Base-by-base conservation (phyloP, 257 asterid species). In the Petunia axillaris region DNA sequence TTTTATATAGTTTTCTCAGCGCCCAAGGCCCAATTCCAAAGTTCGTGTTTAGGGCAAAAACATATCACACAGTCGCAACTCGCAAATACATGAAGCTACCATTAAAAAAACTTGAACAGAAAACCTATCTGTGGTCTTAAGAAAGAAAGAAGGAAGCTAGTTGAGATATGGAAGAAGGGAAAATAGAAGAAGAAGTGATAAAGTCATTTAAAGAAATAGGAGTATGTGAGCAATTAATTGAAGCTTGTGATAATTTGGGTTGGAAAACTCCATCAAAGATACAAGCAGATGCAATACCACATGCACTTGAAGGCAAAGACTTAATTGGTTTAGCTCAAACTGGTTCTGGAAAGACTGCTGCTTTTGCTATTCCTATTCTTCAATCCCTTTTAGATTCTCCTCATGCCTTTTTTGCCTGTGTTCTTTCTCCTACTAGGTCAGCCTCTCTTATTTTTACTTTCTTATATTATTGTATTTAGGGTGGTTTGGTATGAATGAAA, bases 331-430 rank as follows among this genome's bases (percentile, higher is more conserved):
- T 95, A 5, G 98, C 98, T 2, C 97, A 93, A 85, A 95, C 99
- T 8, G 99, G 99, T 79, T 95, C 99, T 2, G 99, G 98, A 43
- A 93, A 95, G 87, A 95, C 99, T 6, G 99, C 94, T 1, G 99
- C 99, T 1, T 93, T 93, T 60, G 99, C 98, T 1, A 86, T 93
- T 65, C 99, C 99, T 1, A 94, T 95, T 59, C 84, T 95, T 37
- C 98, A 95, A 66, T 68, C 97, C 3, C 94, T 95, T 46, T 66
- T 93, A 13, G 94, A 95, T 39, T 73, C 82, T 44, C 95, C 94
- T 0, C 97, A 93, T 84, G 88, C 97, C 1, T 95, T 95, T 81
- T 93, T 93, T n/a, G 97, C 97, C 6, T 93, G 98, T 38, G 94
- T 93, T 76, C 93, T 93, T 3, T 89, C 98, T 15, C 99, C 99